A percentile compares a stretch with the other conserved stretches of the same genome.
Conservation (phyloP, 345 rosid species). For the Dimocarpus longan region DNA sequence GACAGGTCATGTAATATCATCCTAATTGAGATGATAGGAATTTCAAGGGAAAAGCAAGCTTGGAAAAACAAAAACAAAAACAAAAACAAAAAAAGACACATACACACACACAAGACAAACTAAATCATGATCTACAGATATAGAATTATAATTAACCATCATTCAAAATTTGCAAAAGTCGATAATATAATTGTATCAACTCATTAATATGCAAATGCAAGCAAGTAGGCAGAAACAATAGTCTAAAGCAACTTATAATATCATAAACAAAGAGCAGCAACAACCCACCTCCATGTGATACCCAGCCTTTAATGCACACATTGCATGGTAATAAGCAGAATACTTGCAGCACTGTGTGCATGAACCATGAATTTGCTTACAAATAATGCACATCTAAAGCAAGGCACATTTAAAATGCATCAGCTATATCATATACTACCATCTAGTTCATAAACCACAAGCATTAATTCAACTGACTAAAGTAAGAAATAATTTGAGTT, state of each 20-base stretch:
- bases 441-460: constrained; percentile 10
- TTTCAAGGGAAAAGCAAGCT: neutral
- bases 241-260: neutral
- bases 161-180: neutral
- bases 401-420: constrained; percentile 23
- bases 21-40: neutral
- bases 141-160: neutral
- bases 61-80: neutral
- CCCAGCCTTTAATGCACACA: constrained; percentile 98
- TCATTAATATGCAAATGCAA: neutral
- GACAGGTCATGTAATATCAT: neutral
- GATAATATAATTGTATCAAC: neutral
- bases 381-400: constrained; percentile 84
- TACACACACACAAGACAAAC: neutral
- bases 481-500: constrained; percentile 7
- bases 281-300: constrained; percentile 88
- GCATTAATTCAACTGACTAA: neutral
- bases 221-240: neutral
- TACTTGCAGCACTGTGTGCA: constrained; percentile 93
- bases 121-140: neutral
- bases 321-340: constrained; percentile 92
- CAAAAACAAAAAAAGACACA: too few relatives aligned
- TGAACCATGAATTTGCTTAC: constrained; percentile 96
- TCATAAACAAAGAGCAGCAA: constrained; percentile 17
- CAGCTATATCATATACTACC: neutral